Conservation (phyloP, 2,329 filamentous ascomycete species). For the Diaporthe sp. region DNA sequence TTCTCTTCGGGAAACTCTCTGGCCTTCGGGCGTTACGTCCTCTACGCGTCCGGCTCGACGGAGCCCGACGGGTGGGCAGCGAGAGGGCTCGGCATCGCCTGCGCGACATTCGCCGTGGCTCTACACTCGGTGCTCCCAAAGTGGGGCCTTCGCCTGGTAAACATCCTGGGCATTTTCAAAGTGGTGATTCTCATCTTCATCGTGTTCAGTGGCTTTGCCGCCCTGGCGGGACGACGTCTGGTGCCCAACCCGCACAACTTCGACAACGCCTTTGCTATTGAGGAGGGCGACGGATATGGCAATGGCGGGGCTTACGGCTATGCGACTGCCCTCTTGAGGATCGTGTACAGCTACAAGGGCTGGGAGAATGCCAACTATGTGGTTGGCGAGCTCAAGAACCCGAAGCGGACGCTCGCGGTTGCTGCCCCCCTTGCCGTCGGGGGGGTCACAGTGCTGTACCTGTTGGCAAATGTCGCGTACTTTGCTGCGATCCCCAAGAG, state of each 20-base stretch:
- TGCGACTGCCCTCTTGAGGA: conserved; percentile 68
- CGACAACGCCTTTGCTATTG: conserved; percentile 64
- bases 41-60: conserved; percentile 64
- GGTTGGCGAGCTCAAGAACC: conserved; percentile 68
- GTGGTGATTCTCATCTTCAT: conserved; percentile 71
- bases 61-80: conserved; percentile 66
- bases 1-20: conserved; percentile 71
- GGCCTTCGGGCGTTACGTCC: conserved; percentile 69
- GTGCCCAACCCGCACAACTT: conserved; percentile 69
- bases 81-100: conserved; percentile 67
- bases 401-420: conserved; percentile 64
- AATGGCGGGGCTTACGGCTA: conserved; percentile 65
- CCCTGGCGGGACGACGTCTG: conserved; percentile 62
- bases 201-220: conserved; percentile 71
- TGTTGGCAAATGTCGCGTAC: conserved; percentile 75
- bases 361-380: conserved; percentile 76
- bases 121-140: conserved; percentile 67
- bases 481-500: conserved; percentile 72
- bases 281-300: conserved; percentile 58
- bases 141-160: conserved; percentile 71
- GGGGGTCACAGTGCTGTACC: conserved; percentile 70
- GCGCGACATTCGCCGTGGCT: conserved; percentile 65
- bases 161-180: conserved; percentile 71
- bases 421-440: conserved; percentile 71
- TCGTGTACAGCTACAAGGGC: conserved; percentile 73